phyloP scores from a whole-genome alignment of 129 eudicot genomes.

The Helianthus annuus region DNA sequence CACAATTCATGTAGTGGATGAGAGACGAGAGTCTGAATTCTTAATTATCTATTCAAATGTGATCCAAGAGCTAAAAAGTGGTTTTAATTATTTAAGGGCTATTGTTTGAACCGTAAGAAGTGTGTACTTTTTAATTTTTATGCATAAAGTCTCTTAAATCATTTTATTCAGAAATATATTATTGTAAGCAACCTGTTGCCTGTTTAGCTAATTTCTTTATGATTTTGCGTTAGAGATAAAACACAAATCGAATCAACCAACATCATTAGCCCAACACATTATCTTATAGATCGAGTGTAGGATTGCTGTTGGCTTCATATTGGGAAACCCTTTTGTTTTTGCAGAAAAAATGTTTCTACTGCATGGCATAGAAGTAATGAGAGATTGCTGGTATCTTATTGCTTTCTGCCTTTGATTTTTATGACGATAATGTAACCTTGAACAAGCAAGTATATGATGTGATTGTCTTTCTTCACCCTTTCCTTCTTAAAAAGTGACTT shows the following conservation, averaged over 20 bases:
- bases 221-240: neutral
- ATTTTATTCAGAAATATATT: too few relatives aligned
- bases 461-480: slow-evolving; percentile 28
- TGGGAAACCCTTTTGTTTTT: neutral
- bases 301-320: neutral
- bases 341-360: slow-evolving; percentile 83
- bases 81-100: too few relatives aligned
- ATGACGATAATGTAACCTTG: slow-evolving; percentile 38
- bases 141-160: too few relatives aligned
- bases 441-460: slow-evolving; percentile 28
- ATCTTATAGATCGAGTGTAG: neutral
- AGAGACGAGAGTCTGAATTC: too few relatives aligned
- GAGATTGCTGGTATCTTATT: slow-evolving; percentile 43
- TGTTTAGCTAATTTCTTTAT: neutral
- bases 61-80: too few relatives aligned
- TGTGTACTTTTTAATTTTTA: too few relatives aligned
- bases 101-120: too few relatives aligned
- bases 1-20: too few relatives aligned
- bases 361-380: slow-evolving; percentile 45
- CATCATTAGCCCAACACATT: neutral
- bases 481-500: slow-evolving; percentile 17
- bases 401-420: slow-evolving; percentile 39
- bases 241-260: neutral
- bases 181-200: neutral
- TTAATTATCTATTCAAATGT: too few relatives aligned